A percentile compares a stretch with the other conserved stretches of the same genome.
Conservation (phyloP, 2,329 filamentous ascomycete genomes). For the Cercospora sp. region DNA sequence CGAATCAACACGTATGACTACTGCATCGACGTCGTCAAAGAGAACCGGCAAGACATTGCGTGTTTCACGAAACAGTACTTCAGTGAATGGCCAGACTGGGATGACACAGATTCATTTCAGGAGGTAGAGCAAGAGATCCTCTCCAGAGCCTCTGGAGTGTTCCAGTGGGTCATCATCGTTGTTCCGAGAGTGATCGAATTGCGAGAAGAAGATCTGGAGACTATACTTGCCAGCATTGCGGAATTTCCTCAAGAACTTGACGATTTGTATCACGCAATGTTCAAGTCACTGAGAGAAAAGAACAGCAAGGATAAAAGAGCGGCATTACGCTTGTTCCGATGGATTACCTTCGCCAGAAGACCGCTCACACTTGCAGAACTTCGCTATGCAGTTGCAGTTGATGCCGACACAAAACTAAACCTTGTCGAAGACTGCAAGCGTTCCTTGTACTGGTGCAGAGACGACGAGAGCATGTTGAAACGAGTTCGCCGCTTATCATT, state of each 20-base stretch:
- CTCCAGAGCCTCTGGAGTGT: not conserved
- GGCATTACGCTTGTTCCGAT: not conserved
- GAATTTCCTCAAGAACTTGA: not conserved
- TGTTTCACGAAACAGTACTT: not conserved
- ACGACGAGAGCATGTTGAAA: not conserved
- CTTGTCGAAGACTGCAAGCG: not conserved
- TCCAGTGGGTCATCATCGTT: not conserved
- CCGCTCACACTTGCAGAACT: not conserved
- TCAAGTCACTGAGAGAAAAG: not conserved
- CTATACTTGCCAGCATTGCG: not conserved
- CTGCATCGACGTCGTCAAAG: not conserved
- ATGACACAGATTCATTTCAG: not conserved
- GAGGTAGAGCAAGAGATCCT: not conserved
- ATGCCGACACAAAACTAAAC: not conserved
- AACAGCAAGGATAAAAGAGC: not conserved
- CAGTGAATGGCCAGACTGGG: not conserved
- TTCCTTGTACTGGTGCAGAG: not conserved
- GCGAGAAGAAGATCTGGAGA: not conserved
- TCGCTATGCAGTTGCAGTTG: not conserved
- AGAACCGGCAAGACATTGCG: not conserved
- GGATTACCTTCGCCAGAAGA: not conserved
- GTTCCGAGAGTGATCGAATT: not conserved
- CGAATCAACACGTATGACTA: not conserved
- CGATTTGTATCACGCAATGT: not conserved
- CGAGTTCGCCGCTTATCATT: not conserved